Conservation (phyloP, 768 basidiomycete species). For the Kwoniella newhampshirensis region DNA sequence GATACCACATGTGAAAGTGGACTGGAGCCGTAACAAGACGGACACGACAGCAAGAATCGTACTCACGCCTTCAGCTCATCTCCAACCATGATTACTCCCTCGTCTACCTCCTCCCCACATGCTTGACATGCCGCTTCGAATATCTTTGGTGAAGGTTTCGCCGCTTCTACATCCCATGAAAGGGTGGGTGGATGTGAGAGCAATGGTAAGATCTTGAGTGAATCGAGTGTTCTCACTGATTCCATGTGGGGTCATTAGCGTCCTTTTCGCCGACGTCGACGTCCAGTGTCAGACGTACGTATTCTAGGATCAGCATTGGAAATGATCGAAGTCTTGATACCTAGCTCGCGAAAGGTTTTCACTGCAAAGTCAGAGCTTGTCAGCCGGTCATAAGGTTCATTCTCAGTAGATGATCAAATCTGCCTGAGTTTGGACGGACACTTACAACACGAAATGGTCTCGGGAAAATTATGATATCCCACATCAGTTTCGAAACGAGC, state of each 20-base stretch:
- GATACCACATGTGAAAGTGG: too few relatives aligned
- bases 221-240: constrained; percentile 45
- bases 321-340: constrained; percentile 39
- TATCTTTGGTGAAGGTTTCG: constrained; percentile 43
- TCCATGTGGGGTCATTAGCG: background rate
- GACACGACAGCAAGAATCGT: background rate
- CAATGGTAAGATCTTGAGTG: constrained; percentile 35
- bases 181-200: constrained; percentile 41
- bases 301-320: constrained; percentile 52
- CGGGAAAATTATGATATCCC: constrained; percentile 47
- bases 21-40: background rate
- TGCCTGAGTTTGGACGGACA: too few relatives aligned
- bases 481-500: constrained; percentile 42
- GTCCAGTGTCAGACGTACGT: constrained; percentile 22
- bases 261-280: background rate
- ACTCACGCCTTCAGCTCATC: constrained; percentile 52
- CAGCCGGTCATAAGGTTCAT: constrained; percentile 1
- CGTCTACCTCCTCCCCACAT: constrained; percentile 20
- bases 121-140: constrained; percentile 34
- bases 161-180: constrained; percentile 41
- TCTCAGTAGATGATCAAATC: background rate
- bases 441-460: constrained; percentile 41
- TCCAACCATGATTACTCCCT: constrained; percentile 49
- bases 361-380: constrained; percentile 27
- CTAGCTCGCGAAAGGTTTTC: constrained; percentile 24